Conservation (phyloP, 208 protist species). For the Trypanosomatidae sp. region DNA sequence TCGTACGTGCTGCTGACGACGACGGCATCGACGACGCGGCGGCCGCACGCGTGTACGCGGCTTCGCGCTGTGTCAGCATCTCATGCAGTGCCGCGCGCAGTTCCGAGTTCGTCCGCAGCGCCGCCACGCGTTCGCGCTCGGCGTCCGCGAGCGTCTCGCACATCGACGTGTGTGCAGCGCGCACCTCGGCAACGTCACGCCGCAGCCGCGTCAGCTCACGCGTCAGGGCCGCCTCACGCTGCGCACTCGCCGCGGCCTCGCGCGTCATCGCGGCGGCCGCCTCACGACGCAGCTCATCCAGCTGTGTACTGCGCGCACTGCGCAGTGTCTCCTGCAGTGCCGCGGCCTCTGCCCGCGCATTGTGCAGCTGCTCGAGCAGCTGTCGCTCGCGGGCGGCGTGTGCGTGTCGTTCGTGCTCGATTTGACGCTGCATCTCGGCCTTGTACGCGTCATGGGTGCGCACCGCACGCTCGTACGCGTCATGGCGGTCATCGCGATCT, state of each 20-base stretch:
- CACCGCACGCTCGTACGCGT: constrained; percentile 72
- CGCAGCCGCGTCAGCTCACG: constrained; percentile 46
- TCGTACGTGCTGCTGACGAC: no score
- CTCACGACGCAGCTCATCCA: constrained; percentile 53
- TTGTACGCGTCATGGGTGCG: constrained; percentile 81
- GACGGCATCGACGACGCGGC: no score
- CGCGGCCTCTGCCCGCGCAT: constrained; percentile 44
- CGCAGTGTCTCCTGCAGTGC: constrained; percentile 36
- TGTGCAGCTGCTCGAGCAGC: constrained; percentile 54
- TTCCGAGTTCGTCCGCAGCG: constrained; percentile 42
- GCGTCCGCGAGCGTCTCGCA: constrained; percentile 39
- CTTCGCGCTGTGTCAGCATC: constrained; percentile 13
- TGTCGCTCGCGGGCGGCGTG: constrained; percentile 67
- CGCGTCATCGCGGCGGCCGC: constrained; percentile 60
- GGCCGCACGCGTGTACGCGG: constrained; percentile 5
- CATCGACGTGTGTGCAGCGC: constrained; percentile 21
- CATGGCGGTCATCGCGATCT: constrained; percentile 79
- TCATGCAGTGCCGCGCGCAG: constrained; percentile 62
- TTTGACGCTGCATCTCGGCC: constrained; percentile 66
- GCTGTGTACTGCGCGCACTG: constrained; percentile 19
- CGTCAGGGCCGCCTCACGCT: constrained; percentile 41
- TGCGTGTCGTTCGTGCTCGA: constrained; percentile 62
- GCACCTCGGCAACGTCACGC: constrained; percentile 39
- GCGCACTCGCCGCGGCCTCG: constrained; percentile 38
- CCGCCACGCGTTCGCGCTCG: constrained; percentile 38